Evolutionary conservation across 352 stramenopile genomes (phyloP), one percentile per base, ranked within the genome.

Genomic region (Blastocystis sp.): DNA sequence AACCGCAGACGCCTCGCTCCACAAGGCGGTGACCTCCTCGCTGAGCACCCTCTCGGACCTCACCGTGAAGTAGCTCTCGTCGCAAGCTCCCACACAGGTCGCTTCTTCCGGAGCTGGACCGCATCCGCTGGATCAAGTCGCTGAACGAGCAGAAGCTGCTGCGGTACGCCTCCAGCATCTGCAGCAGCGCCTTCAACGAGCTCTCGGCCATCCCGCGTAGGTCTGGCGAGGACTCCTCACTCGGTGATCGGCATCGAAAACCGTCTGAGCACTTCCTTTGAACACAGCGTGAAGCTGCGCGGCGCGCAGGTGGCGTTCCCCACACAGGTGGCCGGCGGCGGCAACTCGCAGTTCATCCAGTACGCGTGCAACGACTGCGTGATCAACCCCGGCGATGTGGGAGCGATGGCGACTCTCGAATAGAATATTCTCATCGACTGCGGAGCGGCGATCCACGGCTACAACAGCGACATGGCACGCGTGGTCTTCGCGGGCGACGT

Each of bases 91-190:
- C 32, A 32, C 18, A 8, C 32, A 75, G 63, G 18, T 64, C 69
- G 21, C 36, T 81, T 32, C 49, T 81, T 32, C 69, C 69, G 21
- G 69, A 81, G 16, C 69, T 81, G 40, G 69, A 81, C 53, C 44
- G 48, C 6, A 81, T 81, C n/a, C 69, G 69, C 27, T 81, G 69
- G 69, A 64, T 81, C n/a, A 81, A 81, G 27, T 81, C 69, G 14
- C 69, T 81, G 16, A 81, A 81, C 46, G 69, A 81, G 46, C 69
- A 81, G 29, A 81, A 81, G 42, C 69, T 63, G 27, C 48, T 81
- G 9, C 69, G 69, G 21, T 81, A 64, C 46, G 27, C 69, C 18
- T 40, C 69, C 42, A 63, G 40, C 21, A 81, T 81, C 69, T 81
- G 69, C 27, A 64, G n/a, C 16, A 81, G 29, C 44, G 46, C 69